phyloP scores from a whole-genome alignment of 1,139 yeast species.

The Pichia kudriavzevii region DNA sequence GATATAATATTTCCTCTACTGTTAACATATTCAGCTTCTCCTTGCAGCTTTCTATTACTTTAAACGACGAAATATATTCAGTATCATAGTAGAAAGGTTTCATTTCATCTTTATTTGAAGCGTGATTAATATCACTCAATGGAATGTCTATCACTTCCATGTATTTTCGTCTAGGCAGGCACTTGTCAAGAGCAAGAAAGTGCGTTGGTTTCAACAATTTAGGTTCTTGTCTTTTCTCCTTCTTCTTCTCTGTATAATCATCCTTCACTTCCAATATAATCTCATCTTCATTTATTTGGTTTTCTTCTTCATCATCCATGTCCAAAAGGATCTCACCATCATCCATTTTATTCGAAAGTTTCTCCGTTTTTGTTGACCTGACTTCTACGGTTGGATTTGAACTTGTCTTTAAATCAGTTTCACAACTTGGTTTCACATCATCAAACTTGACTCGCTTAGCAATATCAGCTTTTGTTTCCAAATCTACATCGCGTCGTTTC shows the following conservation, averaged over 20 bases:
- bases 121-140: constrained; percentile 26
- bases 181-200: constrained; percentile 82
- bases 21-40: constrained; percentile 12
- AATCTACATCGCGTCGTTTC: constrained; percentile 15
- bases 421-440: no score
- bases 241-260: background rate
- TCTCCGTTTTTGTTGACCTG: no score
- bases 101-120: constrained; percentile 33
- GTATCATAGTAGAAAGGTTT: constrained; percentile 18
- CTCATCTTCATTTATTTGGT: background rate
- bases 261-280: background rate
- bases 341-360: constrained; percentile 1
- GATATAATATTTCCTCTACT: constrained; percentile 13
- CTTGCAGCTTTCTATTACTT: constrained; percentile 32
- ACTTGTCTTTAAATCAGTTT: no score
- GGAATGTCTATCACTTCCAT: constrained; percentile 38
- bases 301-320: constrained; percentile 23
- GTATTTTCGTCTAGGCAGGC: constrained; percentile 54
- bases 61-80: constrained; percentile 43
- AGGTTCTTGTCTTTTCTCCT: background rate
- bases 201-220: constrained; percentile 37
- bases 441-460: constrained; percentile 2
- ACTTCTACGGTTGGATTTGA: no score
- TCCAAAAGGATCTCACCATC: constrained; percentile 37
- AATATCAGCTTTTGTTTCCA: background rate